Evolutionary conservation across 768 basidiomycete genomes (phyloP), one percentile per base, ranked within the genome.

Genomic region (Mycena pura): DNA sequence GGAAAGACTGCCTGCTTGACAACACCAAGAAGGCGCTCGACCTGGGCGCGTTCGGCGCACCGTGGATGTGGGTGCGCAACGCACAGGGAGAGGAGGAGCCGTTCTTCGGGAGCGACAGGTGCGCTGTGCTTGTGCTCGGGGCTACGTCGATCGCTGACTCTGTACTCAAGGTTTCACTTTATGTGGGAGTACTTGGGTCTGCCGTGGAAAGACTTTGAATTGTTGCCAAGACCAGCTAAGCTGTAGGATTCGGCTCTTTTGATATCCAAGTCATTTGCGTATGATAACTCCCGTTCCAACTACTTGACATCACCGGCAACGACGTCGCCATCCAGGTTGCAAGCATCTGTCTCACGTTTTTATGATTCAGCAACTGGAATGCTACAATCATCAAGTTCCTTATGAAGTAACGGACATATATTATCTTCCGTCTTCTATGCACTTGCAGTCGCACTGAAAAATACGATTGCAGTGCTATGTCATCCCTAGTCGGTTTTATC

Each of bases 71-170:
- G 66, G 66, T 65, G 14, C 54, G 63, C 21, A 67, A 67, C 31
- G 51, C 44, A 25, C 24, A 59, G 41, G 66, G 66, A 6, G 47
- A 62, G 55, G 59, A 57, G 47, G 66, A 67, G 41, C 63, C 63
- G 11, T 67, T 67, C 60, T 67, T 67, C 32, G 66, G 66, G 40
- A 67, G 66, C 43, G 66, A 67, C 51, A 48, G 66, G 66, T 67
- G 34, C 38, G 56, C 40, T 32, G 14, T 15, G 25, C 11, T 52
- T 29, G 5, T 46, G 15, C 21, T 44, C 11, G 28, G 2, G 34
- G 25, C 50, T 52, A 10, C 41, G 25, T 43, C 39, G 8, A 3
- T 52, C 17, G 27, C 2, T 34, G 49, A 52, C 25, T 22, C 10
- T 8, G 14, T 14, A 3, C 4, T 22, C 17, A 3, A 67, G 66